These are phyloP conservation scores for Epichloe sylvatica DNA, from an alignment of 2,329 filamentous ascomycete genomes.

Conservation along the genomic window DNA sequence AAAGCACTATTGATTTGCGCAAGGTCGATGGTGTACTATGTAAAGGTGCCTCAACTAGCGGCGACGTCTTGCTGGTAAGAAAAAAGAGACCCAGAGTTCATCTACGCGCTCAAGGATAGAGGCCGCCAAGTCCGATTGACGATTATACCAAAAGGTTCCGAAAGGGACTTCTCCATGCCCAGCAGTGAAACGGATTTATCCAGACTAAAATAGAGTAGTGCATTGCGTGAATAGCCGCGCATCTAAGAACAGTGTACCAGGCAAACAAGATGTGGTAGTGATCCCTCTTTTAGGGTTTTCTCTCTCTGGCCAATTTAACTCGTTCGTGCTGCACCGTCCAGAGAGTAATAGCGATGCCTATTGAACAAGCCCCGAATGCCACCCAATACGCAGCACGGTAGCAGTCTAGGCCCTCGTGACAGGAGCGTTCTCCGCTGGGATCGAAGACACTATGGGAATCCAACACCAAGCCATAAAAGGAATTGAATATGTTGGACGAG, in stretches of 20 bases:
- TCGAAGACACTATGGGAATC: conserved; percentile 63
- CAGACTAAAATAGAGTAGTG: no score
- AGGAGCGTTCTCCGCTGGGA: conserved; percentile 56
- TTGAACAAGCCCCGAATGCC: conserved; percentile 56
- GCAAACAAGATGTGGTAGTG: neutral
- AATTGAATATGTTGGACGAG: conserved; percentile 82
- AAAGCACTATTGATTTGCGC: neutral
- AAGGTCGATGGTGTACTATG: no score
- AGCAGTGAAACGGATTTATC: no score
- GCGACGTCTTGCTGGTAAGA: no score
- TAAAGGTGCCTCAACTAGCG: no score
- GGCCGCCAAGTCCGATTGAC: no score
- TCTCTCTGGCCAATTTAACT: conserved; percentile 23
- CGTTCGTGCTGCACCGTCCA: conserved; percentile 53
- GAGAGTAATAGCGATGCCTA: conserved; percentile 56
- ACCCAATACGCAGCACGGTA: conserved; percentile 70
- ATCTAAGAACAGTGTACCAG: neutral
- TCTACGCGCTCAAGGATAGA: no score
- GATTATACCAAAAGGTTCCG: no score
- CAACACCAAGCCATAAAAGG: conserved; percentile 75
- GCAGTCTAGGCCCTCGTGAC: conserved; percentile 63
- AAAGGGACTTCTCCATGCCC: no score
- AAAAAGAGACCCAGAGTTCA: no score
- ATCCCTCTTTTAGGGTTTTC: neutral
- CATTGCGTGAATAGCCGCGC: neutral